Evolutionary conservation across 352 stramenopile genomes (phyloP).

Genomic region (Pythium plurisporium): DNA sequence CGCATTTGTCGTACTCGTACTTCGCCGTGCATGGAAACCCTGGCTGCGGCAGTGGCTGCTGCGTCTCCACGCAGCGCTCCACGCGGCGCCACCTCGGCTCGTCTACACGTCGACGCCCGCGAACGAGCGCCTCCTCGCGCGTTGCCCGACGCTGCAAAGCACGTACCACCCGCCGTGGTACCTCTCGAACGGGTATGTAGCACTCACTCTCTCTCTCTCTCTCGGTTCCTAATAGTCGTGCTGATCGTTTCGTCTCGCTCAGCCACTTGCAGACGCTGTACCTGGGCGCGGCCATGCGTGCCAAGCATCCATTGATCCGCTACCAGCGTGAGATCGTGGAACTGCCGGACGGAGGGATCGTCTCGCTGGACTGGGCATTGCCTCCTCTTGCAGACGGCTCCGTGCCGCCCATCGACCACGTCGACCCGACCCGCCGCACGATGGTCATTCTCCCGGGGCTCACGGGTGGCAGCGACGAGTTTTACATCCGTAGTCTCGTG

Average conservation of each 20-base stretch:
- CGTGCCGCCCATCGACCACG: slow-evolving; percentile 11
- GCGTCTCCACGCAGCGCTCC: slow-evolving; percentile 27
- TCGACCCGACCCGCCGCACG: slow-evolving; percentile 33
- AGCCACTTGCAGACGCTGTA: slow-evolving; percentile 51
- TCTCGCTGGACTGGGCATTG: slow-evolving; percentile 74
- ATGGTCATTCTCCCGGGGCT: slow-evolving; percentile 57
- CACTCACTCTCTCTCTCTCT: background rate
- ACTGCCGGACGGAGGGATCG: slow-evolving; percentile 60
- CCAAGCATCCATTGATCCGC: slow-evolving; percentile 26
- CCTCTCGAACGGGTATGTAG: slow-evolving; percentile 39
- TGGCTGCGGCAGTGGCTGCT: slow-evolving; percentile 14
- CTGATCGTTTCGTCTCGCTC: no score
- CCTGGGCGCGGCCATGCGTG: slow-evolving; percentile 36
- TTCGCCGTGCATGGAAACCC: slow-evolving; percentile 13
- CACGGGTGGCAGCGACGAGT: slow-evolving; percentile 54
- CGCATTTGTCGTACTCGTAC: slow-evolving; percentile 6
- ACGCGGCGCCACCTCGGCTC: slow-evolving; percentile 33
- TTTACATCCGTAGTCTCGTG: slow-evolving; percentile 60
- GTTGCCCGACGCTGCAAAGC: slow-evolving; percentile 33
- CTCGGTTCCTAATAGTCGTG: no score
- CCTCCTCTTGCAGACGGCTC: slow-evolving; percentile 16
- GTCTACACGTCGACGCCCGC: slow-evolving; percentile 31
- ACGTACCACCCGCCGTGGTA: slow-evolving; percentile 59
- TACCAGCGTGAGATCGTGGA: slow-evolving; percentile 57
- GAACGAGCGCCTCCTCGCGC: slow-evolving; percentile 35